Percentiles rank a stretch among this genome's conserved stretches.
Evolutionary conservation across 192 early-diverging fungal species (phyloP).

Genomic region (Linnemannia elongata): DNA sequence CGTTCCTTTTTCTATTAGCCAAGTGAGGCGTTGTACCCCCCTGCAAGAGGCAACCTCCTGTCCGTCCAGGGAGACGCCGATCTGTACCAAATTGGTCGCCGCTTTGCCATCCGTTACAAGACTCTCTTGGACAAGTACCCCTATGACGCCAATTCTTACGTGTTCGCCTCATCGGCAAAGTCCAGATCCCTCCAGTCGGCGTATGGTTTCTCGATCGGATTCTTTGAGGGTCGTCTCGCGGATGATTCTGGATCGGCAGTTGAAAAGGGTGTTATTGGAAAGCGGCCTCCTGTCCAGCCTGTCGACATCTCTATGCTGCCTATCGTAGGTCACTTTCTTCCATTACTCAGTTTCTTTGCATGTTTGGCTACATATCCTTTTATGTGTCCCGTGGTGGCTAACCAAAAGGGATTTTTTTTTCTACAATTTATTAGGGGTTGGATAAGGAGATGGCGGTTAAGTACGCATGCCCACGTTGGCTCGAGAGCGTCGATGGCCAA

Average conservation of each 20-base stretch:
- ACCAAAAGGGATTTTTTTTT: neutral
- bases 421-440: constrained; percentile 17
- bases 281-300: constrained; percentile 24
- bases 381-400: neutral
- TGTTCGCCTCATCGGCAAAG: constrained; percentile 28
- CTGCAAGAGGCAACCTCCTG: constrained; percentile 9
- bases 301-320: constrained; percentile 37
- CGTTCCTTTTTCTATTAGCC: neutral
- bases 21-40: neutral
- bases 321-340: constrained; percentile 9
- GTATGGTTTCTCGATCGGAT: constrained; percentile 25
- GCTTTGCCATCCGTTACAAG: constrained; percentile 27
- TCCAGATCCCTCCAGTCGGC: constrained; percentile 41
- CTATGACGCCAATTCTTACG: constrained; percentile 38
- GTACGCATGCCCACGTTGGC: constrained; percentile 50
- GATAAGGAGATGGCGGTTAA: constrained; percentile 50
- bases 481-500: constrained; percentile 19
- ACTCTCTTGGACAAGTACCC: constrained; percentile 36
- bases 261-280: neutral
- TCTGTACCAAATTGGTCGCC: constrained; percentile 22
- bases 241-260: neutral
- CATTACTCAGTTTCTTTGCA: neutral
- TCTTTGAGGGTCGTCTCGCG: constrained; percentile 20
- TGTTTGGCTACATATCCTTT: neutral
- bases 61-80: constrained; percentile 18